phyloP scores from a whole-genome alignment of 208 protist species.

The Blastocrithidia nonstop region DNA sequence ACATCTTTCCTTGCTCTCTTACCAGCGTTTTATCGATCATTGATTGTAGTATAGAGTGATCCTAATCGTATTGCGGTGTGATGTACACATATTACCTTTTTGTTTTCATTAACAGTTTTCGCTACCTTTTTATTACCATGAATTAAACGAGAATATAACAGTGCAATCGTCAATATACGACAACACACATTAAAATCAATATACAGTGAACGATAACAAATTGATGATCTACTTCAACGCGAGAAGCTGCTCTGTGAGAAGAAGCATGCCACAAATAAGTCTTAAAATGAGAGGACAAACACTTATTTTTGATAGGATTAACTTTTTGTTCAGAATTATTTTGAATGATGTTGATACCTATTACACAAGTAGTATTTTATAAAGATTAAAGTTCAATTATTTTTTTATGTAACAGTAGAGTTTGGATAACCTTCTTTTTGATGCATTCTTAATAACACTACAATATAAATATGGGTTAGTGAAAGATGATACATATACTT shows the following conservation, averaged over 20 bases:
- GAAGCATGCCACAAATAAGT: not conserved
- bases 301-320: not conserved
- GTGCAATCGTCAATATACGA: constrained; percentile 13
- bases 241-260: not conserved
- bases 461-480: too few species aligned
- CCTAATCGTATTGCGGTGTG: constrained; percentile 19
- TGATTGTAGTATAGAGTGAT: constrained; percentile 21
- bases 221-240: not conserved
- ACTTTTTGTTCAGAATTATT: not conserved
- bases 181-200: constrained; percentile 13
- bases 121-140: constrained; percentile 15
- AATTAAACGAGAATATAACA: constrained; percentile 13
- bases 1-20: constrained; percentile 19
- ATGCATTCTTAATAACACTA: not conserved
- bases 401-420: not conserved
- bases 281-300: not conserved
- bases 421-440: not conserved
- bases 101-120: constrained; percentile 13
- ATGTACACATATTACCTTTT: constrained; percentile 19
- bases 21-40: constrained; percentile 26
- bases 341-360: not conserved
- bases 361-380: not conserved
- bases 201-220: constrained; percentile 20
- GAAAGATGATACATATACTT: too few species aligned
- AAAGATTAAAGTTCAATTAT: constrained; percentile 1